Evolutionary conservation across 2,329 filamentous ascomycete genomes (phyloP).

Genomic region (Lachnellula suecica): DNA sequence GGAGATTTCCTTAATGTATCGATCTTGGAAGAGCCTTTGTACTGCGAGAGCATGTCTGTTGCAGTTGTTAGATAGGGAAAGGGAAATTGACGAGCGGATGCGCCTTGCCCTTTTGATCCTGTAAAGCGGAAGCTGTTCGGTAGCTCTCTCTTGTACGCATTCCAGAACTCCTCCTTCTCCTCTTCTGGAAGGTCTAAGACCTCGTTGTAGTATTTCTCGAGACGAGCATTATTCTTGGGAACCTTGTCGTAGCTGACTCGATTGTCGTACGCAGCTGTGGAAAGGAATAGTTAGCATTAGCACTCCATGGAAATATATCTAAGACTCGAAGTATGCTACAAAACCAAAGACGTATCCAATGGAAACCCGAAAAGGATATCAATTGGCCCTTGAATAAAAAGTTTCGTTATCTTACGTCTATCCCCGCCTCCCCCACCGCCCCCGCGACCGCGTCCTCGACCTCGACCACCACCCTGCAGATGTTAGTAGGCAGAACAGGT

Average conservation of each 20-base stretch:
- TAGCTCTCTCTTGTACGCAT: slow-evolving; percentile 75
- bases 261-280: slow-evolving; percentile 35
- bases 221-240: slow-evolving; percentile 76
- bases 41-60: slow-evolving; percentile 85
- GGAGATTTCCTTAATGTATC: slow-evolving; percentile 88
- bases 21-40: slow-evolving; percentile 80
- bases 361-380: too few relatives aligned
- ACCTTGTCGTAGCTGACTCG: slow-evolving; percentile 54
- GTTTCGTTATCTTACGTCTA: too few relatives aligned
- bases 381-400: too few relatives aligned
- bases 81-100: slow-evolving; percentile 5
- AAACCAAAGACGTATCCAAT: too few relatives aligned
- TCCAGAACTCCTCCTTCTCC: slow-evolving; percentile 83
- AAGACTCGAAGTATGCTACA: too few relatives aligned
- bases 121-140: slow-evolving; percentile 98
- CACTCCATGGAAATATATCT: slow-evolving; percentile 22
- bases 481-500: slow-evolving; percentile 6
- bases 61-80: not conserved
- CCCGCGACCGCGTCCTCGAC: slow-evolving; percentile 19
- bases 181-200: slow-evolving; percentile 73
- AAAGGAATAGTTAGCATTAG: slow-evolving; percentile 22
- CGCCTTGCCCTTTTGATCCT: slow-evolving; percentile 78
- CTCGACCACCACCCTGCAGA: slow-evolving; percentile 20
- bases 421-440: slow-evolving; percentile 22
- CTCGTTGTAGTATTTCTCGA: slow-evolving; percentile 84